Percentiles rank a stretch among this genome's conserved stretches.
These are phyloP conservation scores for Pittosporum tobira DNA, from an alignment of 129 eudicot genomes.

Conservation along the genomic window DNA sequence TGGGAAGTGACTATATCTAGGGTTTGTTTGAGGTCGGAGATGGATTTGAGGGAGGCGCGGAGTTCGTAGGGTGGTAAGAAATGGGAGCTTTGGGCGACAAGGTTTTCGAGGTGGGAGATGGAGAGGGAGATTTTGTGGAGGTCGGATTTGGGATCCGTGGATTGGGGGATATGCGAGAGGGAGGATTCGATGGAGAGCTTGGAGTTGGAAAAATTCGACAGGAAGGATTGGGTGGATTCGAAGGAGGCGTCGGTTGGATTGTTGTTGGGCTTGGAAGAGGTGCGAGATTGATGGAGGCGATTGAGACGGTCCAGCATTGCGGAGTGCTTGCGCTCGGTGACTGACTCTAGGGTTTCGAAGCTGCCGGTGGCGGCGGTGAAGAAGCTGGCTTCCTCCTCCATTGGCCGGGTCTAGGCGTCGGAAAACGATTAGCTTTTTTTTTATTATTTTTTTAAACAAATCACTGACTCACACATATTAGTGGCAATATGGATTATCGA, in stretches of 20 bases:
- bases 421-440: too few species aligned
- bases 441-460: too few species aligned
- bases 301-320: conserved; percentile 82
- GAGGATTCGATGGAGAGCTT: conserved; percentile 49
- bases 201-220: conserved; percentile 42
- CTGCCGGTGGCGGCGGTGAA: conserved; percentile 10
- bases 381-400: background rate
- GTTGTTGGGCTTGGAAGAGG: conserved; percentile 18
- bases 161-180: conserved; percentile 34
- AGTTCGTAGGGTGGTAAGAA: conserved; percentile 75
- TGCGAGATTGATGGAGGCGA: conserved; percentile 61
- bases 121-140: conserved; percentile 36
- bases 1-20: conserved; percentile 37
- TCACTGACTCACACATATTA: too few species aligned
- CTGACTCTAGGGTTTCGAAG: conserved; percentile 19
- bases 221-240: conserved; percentile 67
- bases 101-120: conserved; percentile 62
- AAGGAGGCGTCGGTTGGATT: conserved; percentile 22
- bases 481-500: too few species aligned
- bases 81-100: conserved; percentile 67
- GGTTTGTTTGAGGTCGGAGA: conserved; percentile 46
- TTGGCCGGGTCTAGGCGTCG: too few species aligned
- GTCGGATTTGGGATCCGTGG: conserved; percentile 37
- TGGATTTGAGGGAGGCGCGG: conserved; percentile 52
- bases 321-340: conserved; percentile 52